Conservation (phyloP, 768 basidiomycete species). For the Termitomyces sp. region DNA sequence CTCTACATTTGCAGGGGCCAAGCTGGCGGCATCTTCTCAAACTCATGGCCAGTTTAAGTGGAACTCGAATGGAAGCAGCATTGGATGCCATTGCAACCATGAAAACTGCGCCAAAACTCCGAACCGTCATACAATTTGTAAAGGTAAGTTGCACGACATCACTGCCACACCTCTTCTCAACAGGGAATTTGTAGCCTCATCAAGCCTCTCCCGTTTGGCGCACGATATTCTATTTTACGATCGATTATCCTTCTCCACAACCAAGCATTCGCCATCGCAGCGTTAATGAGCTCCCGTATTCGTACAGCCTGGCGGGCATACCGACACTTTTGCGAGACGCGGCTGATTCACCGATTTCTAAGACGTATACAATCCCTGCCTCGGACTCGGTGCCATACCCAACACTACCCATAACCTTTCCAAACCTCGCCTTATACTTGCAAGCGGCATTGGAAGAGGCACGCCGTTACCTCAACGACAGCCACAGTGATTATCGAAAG, state of each 20-base stretch:
- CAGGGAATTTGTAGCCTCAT: constrained; percentile 46
- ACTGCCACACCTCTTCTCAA: not conserved
- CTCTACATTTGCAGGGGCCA: constrained; percentile 70
- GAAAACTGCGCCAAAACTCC: constrained; percentile 56
- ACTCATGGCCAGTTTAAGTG: constrained; percentile 70
- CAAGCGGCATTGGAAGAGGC: constrained; percentile 70
- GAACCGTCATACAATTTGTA: constrained; percentile 77
- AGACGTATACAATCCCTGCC: constrained; percentile 68
- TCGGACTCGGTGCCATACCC: constrained; percentile 61
- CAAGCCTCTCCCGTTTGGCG: constrained; percentile 62
- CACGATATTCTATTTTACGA: constrained; percentile 72
- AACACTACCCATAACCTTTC: constrained; percentile 69
- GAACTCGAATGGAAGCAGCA: constrained; percentile 67
- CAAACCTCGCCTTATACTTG: constrained; percentile 72
- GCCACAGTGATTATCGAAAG: constrained; percentile 57
- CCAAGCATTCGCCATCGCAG: constrained; percentile 41
- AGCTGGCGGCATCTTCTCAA: constrained; percentile 74
- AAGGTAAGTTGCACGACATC: constrained; percentile 43
- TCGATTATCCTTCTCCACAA: constrained; percentile 62
- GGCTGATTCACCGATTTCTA: constrained; percentile 59
- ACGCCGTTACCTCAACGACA: constrained; percentile 55
- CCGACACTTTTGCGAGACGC: constrained; percentile 64
- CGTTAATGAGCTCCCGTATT: constrained; percentile 67
- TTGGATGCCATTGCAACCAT: constrained; percentile 59
- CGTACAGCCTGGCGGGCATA: constrained; percentile 57